Percentiles rank a stretch among this genome's conserved stretches.
These are phyloP conservation scores for Lepidium didymum DNA, from an alignment of 345 rosid genomes.

Conservation along the genomic window DNA sequence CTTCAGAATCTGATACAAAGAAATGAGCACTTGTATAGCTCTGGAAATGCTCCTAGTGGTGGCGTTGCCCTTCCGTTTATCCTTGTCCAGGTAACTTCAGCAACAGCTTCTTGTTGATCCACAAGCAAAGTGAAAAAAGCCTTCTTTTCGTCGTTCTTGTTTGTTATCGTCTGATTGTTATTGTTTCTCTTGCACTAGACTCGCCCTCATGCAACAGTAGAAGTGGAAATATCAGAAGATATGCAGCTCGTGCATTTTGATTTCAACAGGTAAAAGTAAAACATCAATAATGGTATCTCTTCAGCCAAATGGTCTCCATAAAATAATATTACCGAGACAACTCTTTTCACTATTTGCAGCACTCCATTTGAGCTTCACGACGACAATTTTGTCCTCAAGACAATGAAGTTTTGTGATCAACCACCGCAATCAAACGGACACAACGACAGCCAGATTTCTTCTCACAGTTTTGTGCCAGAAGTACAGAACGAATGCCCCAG, in stretches of 20 bases:
- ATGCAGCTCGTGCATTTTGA: slow-evolving; percentile 99
- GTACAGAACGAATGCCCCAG: slow-evolving; percentile 53
- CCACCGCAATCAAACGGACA: slow-evolving; percentile 34
- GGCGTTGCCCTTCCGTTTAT: slow-evolving; percentile 97
- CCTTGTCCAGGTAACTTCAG: slow-evolving; percentile 75
- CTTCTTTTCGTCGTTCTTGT: not conserved
- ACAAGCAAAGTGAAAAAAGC: not conserved
- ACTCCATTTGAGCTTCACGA: slow-evolving; percentile 99
- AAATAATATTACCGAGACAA: not conserved
- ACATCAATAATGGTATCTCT: not conserved
- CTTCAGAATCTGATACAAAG: slow-evolving; percentile 79
- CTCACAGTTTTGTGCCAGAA: slow-evolving; percentile 23
- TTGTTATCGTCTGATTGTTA: not conserved
- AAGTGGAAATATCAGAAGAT: slow-evolving; percentile 99
- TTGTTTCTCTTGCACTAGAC: slow-evolving; percentile 38
- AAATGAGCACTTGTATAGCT: slow-evolving; percentile 72
- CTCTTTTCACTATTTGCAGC: slow-evolving; percentile 35
- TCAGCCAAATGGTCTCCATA: not conserved
- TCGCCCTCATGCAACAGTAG: slow-evolving; percentile 98
- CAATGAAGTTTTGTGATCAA: slow-evolving; percentile 75
- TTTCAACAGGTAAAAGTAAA: slow-evolving; percentile 68
- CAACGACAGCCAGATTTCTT: slow-evolving; percentile 11
- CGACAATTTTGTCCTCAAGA: slow-evolving; percentile 92
- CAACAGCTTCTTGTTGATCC: not conserved
- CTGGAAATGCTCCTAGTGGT: slow-evolving; percentile 75